Evolutionary conservation across 176 grass and related monocot species (phyloP), one percentile per base, ranked within the genome.

Genomic region (Triticum timopheevii): DNA sequence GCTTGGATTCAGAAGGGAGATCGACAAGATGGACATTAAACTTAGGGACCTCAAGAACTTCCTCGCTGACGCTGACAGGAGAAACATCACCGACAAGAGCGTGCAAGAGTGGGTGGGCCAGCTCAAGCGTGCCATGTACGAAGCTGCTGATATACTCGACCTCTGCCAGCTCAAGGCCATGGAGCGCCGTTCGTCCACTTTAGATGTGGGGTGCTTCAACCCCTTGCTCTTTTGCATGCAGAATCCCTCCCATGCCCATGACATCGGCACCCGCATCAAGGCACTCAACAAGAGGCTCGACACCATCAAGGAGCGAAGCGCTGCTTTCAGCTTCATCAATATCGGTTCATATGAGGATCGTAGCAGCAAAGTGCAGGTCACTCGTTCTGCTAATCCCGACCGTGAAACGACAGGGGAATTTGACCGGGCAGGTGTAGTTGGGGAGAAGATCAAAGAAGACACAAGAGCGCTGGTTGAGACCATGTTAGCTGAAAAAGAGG

Each of bases 371-470:
- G 31, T 69, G 0, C 31, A 36, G 0, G 66, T 0, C 31, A 10
- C 16, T 69, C 31, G 2, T 20, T 20, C 7, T 35, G 1, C 3
- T 0, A 2, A 20, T 69, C 3, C 0, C 0, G 34, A 9, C 0
- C 83, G 77, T 3, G 77, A 36, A 66, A 80, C 85, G 1, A 31
- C 66, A 0, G 49, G 24, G 24, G 50, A 24, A 11, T 73, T 77
- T 2, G 10, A 86, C 0, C 16, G 66, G 2, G 65, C 40, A 0
- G 39, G 0, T 3, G 13, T 82, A 1, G 71, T 88, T 0, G 86
- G 90, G 5, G 75, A 83, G 31, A 80, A 76, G 25, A 88, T 88
- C 1, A 12, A 85, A 8, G 69, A 92, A 56, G 78, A 76, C 16
- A 67, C 72, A 7, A 64, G 1, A 20, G 13, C 59, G 3, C 3